Evolutionary conservation across 1,139 yeast species (phyloP).

Genomic region (Pneumocystis murina): DNA sequence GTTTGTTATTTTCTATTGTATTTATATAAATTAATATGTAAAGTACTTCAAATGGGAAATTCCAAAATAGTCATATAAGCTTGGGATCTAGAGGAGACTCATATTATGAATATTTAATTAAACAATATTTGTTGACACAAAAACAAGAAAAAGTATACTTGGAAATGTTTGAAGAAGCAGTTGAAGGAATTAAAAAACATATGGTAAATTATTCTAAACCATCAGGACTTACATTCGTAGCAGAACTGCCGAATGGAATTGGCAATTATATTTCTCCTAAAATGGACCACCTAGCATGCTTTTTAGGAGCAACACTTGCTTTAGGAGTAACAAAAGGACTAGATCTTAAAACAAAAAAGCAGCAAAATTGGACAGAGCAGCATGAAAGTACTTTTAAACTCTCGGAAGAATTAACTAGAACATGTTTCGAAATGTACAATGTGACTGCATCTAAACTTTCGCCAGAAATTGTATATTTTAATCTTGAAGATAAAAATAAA

Average conservation of each 20-base stretch:
- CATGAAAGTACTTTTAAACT: conserved; percentile 47
- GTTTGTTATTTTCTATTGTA: conserved; percentile 58
- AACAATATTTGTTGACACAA: conserved; percentile 66
- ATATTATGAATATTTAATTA: conserved; percentile 75
- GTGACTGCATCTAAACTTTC: conserved; percentile 60
- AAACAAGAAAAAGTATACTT: conserved; percentile 46
- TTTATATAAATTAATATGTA: conserved; percentile 42
- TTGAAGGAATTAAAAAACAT: conserved; percentile 56
- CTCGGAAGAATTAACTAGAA: conserved; percentile 60
- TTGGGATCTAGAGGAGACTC: conserved; percentile 92
- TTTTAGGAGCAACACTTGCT: conserved; percentile 80
- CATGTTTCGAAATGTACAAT: conserved; percentile 77
- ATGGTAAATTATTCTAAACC: conserved; percentile 50
- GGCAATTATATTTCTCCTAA: conserved; percentile 46
- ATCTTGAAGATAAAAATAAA: conserved; percentile 27
- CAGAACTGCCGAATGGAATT: conserved; percentile 63
- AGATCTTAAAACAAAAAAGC: conserved; percentile 26
- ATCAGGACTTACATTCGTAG: conserved; percentile 49
- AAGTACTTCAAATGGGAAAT: conserved; percentile 54
- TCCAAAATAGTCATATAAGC: conserved; percentile 55
- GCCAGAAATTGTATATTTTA: conserved; percentile 81
- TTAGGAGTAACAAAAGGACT: conserved; percentile 77
- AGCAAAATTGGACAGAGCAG: conserved; percentile 31
- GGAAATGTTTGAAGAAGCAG: conserved; percentile 64
- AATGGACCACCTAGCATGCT: conserved; percentile 91